These are phyloP conservation scores for Hanseniaspora clermontiae DNA, from an alignment of 805 yeast genomes.

Conservation along the genomic window DNA sequence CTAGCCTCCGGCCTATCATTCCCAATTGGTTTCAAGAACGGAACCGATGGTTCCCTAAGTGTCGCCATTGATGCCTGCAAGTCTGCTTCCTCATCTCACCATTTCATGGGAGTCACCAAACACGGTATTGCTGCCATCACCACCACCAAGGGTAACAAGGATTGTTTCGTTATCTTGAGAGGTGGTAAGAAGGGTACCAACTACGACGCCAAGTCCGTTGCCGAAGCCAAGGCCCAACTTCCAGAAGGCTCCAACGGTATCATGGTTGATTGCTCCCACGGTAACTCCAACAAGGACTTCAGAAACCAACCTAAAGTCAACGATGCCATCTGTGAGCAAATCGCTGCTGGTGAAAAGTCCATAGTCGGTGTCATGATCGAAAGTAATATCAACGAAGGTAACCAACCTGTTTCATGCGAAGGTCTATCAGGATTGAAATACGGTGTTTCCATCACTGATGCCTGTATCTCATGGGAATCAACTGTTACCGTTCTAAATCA, in stretches of 20 bases:
- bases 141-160: conserved; percentile 87
- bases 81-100: conserved; percentile 86
- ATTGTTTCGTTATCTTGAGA: conserved; percentile 87
- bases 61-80: conserved; percentile 91
- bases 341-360: conserved; percentile 62
- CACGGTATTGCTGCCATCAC: conserved; percentile 95
- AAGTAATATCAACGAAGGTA: conserved; percentile 81
- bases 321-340: conserved; percentile 65
- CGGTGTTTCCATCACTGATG: conserved; percentile 95
- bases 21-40: conserved; percentile 98
- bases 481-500: conserved; percentile 60
- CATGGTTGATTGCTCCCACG: conserved; percentile 98
- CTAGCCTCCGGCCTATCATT: conserved; percentile 94
- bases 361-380: conserved; percentile 95
- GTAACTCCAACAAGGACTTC: conserved; percentile 88
- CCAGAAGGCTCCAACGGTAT: conserved; percentile 34
- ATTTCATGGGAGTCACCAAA: conserved; percentile 93
- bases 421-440: conserved; percentile 69
- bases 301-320: conserved; percentile 93
- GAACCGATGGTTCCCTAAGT: conserved; percentile 87
- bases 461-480: conserved; percentile 83
- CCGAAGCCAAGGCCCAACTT: conserved; percentile 30
- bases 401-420: conserved; percentile 64
- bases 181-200: conserved; percentile 94
- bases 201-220: conserved; percentile 53